phyloP scores from a whole-genome alignment of 257 asterid species.

The Scutellaria barbata region DNA sequence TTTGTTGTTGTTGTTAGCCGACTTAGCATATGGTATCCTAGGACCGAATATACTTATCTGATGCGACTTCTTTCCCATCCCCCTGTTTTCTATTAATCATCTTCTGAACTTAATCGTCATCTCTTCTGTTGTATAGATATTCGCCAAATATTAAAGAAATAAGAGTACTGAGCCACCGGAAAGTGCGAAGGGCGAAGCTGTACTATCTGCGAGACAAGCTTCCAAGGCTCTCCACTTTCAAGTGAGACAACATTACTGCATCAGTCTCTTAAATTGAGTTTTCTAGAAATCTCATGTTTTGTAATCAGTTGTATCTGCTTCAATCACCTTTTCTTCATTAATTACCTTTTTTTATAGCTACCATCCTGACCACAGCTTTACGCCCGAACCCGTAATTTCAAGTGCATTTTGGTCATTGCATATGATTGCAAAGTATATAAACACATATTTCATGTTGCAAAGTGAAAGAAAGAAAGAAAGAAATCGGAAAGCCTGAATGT shows the following conservation, averaged over 20 bases:
- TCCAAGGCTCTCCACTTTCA: conserved; percentile 94
- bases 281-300: not conserved
- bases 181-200: conserved; percentile 85
- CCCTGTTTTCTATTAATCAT: not conserved
- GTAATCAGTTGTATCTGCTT: conserved; percentile 25
- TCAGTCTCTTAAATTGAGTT: not conserved
- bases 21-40: too few species aligned
- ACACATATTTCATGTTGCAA: too few species aligned
- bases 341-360: conserved; percentile 6
- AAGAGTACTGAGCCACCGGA: conserved; percentile 77
- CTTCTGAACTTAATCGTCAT: not conserved
- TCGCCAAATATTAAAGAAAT: conserved; percentile 87
- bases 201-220: conserved; percentile 92
- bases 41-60: too few species aligned
- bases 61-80: not conserved
- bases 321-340: conserved; percentile 3
- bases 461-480: too few species aligned
- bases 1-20: too few species aligned
- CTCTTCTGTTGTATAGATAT: conserved; percentile 56
- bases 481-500: too few species aligned
- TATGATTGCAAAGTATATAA: too few species aligned
- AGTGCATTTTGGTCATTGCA: too few species aligned
- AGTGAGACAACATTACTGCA: conserved; percentile 44
- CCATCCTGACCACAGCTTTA: not conserved
- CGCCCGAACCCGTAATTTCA: too few species aligned